Percentiles rank a stretch among this genome's conserved stretches.
These are phyloP conservation scores for Flaveria trinervia DNA, from an alignment of 129 eudicot species.

Conservation along the genomic window DNA sequence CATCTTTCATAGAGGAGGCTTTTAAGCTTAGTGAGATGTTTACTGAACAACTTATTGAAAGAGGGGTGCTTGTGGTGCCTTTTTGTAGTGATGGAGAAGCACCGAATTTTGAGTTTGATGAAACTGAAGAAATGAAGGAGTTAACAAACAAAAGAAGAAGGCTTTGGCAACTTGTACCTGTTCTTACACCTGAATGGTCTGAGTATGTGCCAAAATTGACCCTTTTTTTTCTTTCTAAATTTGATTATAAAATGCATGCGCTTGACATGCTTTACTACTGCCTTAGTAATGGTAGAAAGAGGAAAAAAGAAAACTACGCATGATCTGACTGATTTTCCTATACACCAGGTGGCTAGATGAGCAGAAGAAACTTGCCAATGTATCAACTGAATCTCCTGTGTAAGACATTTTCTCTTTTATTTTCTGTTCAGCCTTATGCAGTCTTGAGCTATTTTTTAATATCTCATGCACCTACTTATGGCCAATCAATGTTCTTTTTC, in stretches of 20 bases:
- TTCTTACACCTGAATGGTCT: slow-evolving; percentile 72
- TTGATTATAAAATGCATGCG: background rate
- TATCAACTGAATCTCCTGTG: slow-evolving; percentile 89
- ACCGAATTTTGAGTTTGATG: slow-evolving; percentile 67
- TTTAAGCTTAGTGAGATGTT: slow-evolving; percentile 66
- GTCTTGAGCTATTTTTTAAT: slow-evolving; percentile 8
- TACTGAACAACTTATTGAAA: slow-evolving; percentile 69
- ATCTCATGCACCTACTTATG: slow-evolving; percentile 13
- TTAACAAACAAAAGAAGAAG: slow-evolving; percentile 53
- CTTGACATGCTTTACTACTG: background rate
- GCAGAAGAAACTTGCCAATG: slow-evolving; percentile 87
- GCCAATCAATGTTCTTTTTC: background rate
- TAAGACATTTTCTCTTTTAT: slow-evolving; percentile 41
- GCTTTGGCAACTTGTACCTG: slow-evolving; percentile 91
- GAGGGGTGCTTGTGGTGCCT: slow-evolving; percentile 96
- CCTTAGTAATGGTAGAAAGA: slow-evolving; percentile 10
- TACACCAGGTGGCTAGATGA: slow-evolving; percentile 84
- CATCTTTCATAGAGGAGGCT: slow-evolving; percentile 61
- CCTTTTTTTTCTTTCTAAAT: background rate
- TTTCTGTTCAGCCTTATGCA: slow-evolving; percentile 10
- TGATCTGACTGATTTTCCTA: background rate
- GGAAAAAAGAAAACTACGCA: background rate
- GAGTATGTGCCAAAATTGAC: slow-evolving; percentile 50
- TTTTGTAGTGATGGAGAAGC: slow-evolving; percentile 72
- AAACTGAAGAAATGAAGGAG: slow-evolving; percentile 59